Evolutionary conservation across 2,329 filamentous ascomycete genomes (phyloP), one percentile per base, ranked within the genome.

Genomic region (Camillea tinctor): DNA sequence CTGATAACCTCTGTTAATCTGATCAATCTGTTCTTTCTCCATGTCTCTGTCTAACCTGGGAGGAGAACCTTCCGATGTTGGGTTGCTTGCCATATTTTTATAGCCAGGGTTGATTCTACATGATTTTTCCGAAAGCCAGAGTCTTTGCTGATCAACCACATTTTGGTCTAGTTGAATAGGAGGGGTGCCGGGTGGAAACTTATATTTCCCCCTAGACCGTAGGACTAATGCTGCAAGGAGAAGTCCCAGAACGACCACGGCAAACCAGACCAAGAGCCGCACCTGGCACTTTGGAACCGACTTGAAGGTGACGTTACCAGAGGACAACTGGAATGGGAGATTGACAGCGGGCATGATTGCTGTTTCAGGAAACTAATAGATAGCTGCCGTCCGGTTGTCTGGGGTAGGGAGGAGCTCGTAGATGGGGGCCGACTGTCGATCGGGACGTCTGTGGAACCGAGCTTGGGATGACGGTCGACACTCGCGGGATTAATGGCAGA

Each of bases 271-370:
- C 58, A 69, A 65, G 58, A 69, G 64, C 57, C 63, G 66, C 59
- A 66, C 60, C 54, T 68, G 68, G 66, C 66, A 66, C 57, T 65
- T 69, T 66, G 64, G 63, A 60, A 71, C 64, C 60, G 65, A 62
- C 61, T 69, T 66, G 63, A 67, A 67, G 56, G 66, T 69, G 63
- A 70, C 65, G 67, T 71, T 69, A 66, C 68, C 68, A 68, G 66
- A 67, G 60, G 65, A 57, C 61, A 60, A 63, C 62, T 68, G 66
- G 55, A 60, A 59, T 62, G 71, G 68, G 62, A 70, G 68, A 68
- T 73, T 72, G 67, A 76, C 66, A 68, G 70, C 71, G 66, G 77
- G 76, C 77, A 78, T 79, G 62, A 61, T 73, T 77, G 72, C 73
- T 74, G 64, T 67, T 71, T 71, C 67, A 55, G 70, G 70, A 65